Evolutionary conservation across 2,329 filamentous ascomycete genomes (phyloP), one percentile per base, ranked within the genome.

Genomic region (Colletotrichum scovillei): DNA sequence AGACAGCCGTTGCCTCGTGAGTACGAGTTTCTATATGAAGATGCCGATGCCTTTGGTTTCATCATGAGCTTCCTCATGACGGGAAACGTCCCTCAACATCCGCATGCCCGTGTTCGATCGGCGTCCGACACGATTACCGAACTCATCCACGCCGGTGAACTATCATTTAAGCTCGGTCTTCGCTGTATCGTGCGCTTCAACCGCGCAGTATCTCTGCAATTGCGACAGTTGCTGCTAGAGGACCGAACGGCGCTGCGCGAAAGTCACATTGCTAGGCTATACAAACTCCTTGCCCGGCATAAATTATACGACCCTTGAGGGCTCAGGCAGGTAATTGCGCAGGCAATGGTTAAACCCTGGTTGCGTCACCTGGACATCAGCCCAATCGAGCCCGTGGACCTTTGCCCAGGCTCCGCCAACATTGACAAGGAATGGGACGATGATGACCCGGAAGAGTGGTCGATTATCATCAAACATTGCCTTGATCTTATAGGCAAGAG

Each of bases 321-420:
- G 5, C 38, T 72, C 28, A 16, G 16, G 16, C 28, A 35, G 16
- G 59, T 70, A 9, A 53, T 73, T 19, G 55, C 70, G 7, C 42
- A 68, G 16, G 70, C 70, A 8, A 67, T 58, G 11, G 70, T 73
- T 12, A 73, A 64, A 46, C 70, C 70, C 9, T 73, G 66, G 42
- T 52, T 73, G 49, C 64, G 69, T 2, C 32, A 42, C 22, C 63
- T 28, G 69, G 68, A 63, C 46, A 65, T 32, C 32, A 35, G 32
- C 32, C 32, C 32, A 35, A 11, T 12, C 32, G 32, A 35, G 32
- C 32, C 11, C 4, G 32, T 35, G 32, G 32, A 35, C 32, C 32
- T 12, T 35, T 35, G 32, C 11, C 32, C 32, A 35, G 32, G 32
- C 32, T 35, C 32, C 32, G 32, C 32, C 32, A 35, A 12, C 12